A percentile compares a stretch with the other conserved stretches of the same genome.
phyloP scores from a whole-genome alignment of 768 basidiomycete genomes.

The Leccinum ochraceum region DNA sequence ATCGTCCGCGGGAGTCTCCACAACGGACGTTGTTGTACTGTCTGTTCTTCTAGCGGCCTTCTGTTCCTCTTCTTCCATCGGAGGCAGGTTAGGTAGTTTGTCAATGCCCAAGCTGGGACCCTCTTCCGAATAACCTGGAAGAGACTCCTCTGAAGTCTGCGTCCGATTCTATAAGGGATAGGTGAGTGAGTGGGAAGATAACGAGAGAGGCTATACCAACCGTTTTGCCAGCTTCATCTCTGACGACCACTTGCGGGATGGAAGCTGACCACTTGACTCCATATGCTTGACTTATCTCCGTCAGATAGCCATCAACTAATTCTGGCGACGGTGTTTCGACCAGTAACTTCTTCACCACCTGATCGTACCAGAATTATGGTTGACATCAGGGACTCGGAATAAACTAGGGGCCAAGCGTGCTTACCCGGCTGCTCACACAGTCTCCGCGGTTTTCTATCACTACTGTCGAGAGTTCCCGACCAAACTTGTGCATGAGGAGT shows the following conservation, averaged over 20 bases:
- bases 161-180: slow-evolving; percentile 10
- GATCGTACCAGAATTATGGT: slow-evolving; percentile 9
- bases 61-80: slow-evolving; percentile 47
- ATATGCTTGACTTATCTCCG: slow-evolving; percentile 89
- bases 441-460: slow-evolving; percentile 83
- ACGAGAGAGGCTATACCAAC: slow-evolving; percentile 32
- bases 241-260: slow-evolving; percentile 24
- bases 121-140: slow-evolving; percentile 32
- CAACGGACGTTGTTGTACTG: slow-evolving; percentile 5
- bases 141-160: slow-evolving; percentile 16
- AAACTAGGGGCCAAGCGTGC: slow-evolving; percentile 22
- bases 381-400: slow-evolving; percentile 2
- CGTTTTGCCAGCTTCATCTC: slow-evolving; percentile 38
- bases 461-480: slow-evolving; percentile 83
- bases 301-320: slow-evolving; percentile 85
- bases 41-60: slow-evolving; percentile 18
- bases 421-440: slow-evolving; percentile 82
- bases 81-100: slow-evolving; percentile 53
- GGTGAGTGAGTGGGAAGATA: slow-evolving; percentile 12
- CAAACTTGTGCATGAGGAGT: slow-evolving; percentile 94
- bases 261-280: slow-evolving; percentile 65
- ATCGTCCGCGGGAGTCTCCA: slow-evolving; percentile 53
- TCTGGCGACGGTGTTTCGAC: slow-evolving; percentile 67
- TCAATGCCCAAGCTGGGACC: slow-evolving; percentile 18
- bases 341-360: slow-evolving; percentile 78